phyloP scores from a whole-genome alignment of 2,329 filamentous ascomycete species.

The Colletotrichum eremochloae region DNA sequence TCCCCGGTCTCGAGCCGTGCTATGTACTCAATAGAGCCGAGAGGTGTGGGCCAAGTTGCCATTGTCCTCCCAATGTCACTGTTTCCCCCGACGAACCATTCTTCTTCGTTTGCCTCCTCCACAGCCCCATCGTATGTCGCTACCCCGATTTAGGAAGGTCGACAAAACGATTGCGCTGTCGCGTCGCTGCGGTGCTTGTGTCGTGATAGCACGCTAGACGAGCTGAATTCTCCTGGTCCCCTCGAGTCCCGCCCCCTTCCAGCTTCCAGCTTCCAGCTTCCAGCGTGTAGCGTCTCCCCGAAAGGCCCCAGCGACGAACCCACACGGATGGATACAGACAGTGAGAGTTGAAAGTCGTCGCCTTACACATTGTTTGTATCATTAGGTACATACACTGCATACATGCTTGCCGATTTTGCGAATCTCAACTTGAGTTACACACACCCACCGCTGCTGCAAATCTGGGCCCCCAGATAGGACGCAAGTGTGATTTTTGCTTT shows the following conservation, averaged over 20 bases:
- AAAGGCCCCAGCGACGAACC: constrained; percentile 20
- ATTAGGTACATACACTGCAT: not conserved
- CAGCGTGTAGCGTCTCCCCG: constrained; percentile 15
- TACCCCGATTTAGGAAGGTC: constrained; percentile 43
- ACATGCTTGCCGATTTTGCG: not conserved
- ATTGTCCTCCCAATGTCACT: constrained; percentile 33
- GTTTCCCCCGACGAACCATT: constrained; percentile 37
- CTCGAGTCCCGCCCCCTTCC: constrained; percentile 10
- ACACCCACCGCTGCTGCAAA: constrained; percentile 5
- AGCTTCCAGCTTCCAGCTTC: not conserved
- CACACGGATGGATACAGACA: constrained; percentile 18
- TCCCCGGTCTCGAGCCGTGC: constrained; percentile 1
- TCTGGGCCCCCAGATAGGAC: not conserved
- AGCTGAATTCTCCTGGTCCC: constrained; percentile 30
- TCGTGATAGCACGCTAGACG: constrained; percentile 40
- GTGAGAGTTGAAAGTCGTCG: not conserved
- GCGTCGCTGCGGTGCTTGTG: constrained; percentile 27
- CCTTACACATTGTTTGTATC: not conserved
- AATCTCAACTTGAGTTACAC: not conserved
- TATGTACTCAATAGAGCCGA: not conserved
- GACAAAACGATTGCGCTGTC: constrained; percentile 36
- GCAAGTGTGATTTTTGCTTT: constrained; percentile 3
- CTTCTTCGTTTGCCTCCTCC: constrained; percentile 39
- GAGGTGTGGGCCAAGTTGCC: constrained; percentile 25
- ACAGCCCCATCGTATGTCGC: constrained; percentile 40